Conservation (phyloP, 2,329 filamentous ascomycete species). For the Trichothecium sympodiale region DNA sequence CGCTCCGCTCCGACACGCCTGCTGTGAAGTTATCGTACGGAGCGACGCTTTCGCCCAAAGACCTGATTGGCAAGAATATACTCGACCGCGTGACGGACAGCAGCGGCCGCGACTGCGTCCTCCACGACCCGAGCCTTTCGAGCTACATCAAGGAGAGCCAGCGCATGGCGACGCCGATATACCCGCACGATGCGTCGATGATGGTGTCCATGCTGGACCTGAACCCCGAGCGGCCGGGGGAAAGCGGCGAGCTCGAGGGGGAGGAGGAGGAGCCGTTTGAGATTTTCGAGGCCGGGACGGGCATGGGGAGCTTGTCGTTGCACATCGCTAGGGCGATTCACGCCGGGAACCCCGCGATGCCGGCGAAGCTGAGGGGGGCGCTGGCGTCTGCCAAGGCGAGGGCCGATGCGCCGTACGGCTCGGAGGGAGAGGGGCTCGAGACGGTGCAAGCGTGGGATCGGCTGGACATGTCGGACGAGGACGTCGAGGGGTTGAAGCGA, state of each 20-base stretch:
- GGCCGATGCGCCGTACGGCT: neutral
- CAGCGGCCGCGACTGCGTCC: constrained; percentile 36
- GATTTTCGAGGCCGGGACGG: constrained; percentile 75
- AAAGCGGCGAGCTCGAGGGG: constrained; percentile 20
- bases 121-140: constrained; percentile 57
- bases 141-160: constrained; percentile 60
- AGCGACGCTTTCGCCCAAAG: constrained; percentile 34
- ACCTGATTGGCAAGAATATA: constrained; percentile 52
- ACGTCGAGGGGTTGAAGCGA: neutral
- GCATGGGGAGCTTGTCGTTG: constrained; percentile 70
- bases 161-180: constrained; percentile 64
- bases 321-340: constrained; percentile 67
- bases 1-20: constrained; percentile 16
- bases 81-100: constrained; percentile 48
- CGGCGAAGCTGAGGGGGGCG: neutral
- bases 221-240: constrained; percentile 38
- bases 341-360: constrained; percentile 46
- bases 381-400: constrained; percentile 1
- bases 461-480: constrained; percentile 17
- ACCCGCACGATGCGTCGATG: constrained; percentile 62
- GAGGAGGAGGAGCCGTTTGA: constrained; percentile 38
- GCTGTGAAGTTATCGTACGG: constrained; percentile 29
- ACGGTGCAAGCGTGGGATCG: constrained; percentile 5
- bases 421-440: neutral
- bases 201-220: constrained; percentile 71